A percentile compares a stretch with the other conserved stretches of the same genome.
phyloP scores from a whole-genome alignment of 148 eudicot species.

The Cornus kousa region DNA sequence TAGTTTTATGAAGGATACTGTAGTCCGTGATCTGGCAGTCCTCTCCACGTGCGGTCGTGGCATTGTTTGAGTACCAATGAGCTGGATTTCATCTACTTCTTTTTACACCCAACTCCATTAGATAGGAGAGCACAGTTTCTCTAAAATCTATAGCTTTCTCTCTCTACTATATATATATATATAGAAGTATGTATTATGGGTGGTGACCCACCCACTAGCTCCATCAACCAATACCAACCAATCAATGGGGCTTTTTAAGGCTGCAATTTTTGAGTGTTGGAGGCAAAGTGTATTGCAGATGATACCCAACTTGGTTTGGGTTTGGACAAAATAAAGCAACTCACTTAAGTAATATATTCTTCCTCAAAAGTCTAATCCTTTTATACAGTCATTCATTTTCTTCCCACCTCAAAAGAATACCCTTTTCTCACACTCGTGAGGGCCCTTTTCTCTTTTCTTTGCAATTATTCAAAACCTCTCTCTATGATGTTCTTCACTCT shows the following conservation, averaged over 20 bases:
- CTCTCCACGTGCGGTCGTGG: constrained; percentile 22
- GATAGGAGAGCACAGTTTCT: too few species aligned
- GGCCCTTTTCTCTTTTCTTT: not conserved
- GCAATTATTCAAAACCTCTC: not conserved
- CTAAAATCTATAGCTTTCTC: not conserved
- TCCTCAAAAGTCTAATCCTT: not conserved
- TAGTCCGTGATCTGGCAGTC: constrained; percentile 28
- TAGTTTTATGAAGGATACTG: constrained; percentile 1
- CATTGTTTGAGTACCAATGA: constrained; percentile 16
- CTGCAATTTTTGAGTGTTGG: too few species aligned
- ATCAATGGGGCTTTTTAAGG: too few species aligned
- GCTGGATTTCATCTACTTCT: constrained; percentile 24
- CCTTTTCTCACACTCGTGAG: not conserved
- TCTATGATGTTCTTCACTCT: not conserved
- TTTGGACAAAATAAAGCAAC: not conserved
- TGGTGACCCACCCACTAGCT: not conserved
- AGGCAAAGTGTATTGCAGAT: too few species aligned
- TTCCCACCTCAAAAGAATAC: not conserved
- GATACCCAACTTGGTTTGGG: not conserved
- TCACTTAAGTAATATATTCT: not conserved
- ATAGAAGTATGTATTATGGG: too few species aligned
- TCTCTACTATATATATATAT: not conserved
- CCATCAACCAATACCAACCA: not conserved
- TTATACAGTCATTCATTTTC: not conserved
- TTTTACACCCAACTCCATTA: not conserved